Evolutionary conservation across 2,329 filamentous ascomycete genomes (phyloP), one percentile per base, ranked within the genome.

Genomic region (Akanthomyces uredinophilus): DNA sequence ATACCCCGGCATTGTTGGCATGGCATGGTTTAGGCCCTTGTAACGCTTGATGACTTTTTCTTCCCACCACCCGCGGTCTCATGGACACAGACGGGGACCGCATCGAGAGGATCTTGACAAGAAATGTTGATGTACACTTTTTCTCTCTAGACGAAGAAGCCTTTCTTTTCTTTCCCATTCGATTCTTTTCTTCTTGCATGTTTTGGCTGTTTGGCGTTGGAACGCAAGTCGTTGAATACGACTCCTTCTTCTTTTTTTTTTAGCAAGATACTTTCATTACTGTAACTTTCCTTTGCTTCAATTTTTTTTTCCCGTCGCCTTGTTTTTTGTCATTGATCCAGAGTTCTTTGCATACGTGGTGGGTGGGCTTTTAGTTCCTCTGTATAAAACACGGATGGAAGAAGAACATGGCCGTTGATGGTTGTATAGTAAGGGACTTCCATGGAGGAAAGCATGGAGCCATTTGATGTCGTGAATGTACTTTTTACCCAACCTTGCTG

Each of bases 71-170:
- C 13, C 2, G 46, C 14, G 66, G 66, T 70, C 64, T 62, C 62
- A 70, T 64, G 69, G 70, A 66, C 57, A 62, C 60, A 65, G 67
- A 58, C 27, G 13, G 10, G 52, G 14, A 22, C 16, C 52, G 37
- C 37, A 43, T 43, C 18, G 24, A 50, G 22, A 37, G 37, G 44
- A 49, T 35, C 29, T 37, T 37, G 50, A 32, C 27, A 58, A 32
- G 27, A 54, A 43, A 27, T n/a, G 24, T n/a, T 20, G 7, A 39
- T 46, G n/a, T 47, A 37, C 13, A 11, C 6, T n/a, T 37, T 55
- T 18, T 43, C 39, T 55, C 24, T 43, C 39, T 55, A n/a, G 27
- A 22, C 13, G 41, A 47, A 16, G 41, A 13, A 32, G 14, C 37
- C 11, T 47, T 10, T 22, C 6, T 43, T 32, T 24, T 56, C 11